These are phyloP conservation scores for Aspergillus tanneri DNA, from an alignment of 2,329 filamentous ascomycete genomes.

Conservation along the genomic window DNA sequence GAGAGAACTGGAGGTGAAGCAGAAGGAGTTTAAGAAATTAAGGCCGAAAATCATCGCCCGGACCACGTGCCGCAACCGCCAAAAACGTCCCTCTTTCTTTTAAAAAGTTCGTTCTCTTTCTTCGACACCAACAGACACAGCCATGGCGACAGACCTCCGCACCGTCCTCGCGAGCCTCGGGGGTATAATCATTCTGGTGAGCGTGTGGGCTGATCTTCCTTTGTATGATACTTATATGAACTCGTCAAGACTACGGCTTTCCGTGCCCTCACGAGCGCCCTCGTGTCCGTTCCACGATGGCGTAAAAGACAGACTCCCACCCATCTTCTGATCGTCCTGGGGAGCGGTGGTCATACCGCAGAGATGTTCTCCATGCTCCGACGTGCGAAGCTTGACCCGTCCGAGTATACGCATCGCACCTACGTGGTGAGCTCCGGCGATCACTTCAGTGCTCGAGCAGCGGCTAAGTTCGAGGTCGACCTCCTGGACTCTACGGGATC, in stretches of 20 bases:
- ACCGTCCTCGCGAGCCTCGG: too few relatives aligned
- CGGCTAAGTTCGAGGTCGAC: constrained; percentile 61
- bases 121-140: too few relatives aligned
- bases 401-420: constrained; percentile 64
- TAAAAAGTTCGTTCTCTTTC: background rate
- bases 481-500: constrained; percentile 31
- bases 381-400: constrained; percentile 51
- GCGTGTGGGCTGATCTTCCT: too few relatives aligned
- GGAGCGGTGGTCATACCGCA: constrained; percentile 89
- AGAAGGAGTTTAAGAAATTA: constrained; percentile 25
- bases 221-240: too few relatives aligned
- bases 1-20: constrained; percentile 2
- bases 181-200: too few relatives aligned
- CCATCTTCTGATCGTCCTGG: constrained; percentile 78
- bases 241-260: too few relatives aligned
- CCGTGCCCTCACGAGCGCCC: constrained; percentile 19
- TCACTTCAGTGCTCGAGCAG: constrained; percentile 63
- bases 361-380: constrained; percentile 89
- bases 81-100: background rate
- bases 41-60: constrained; percentile 25
- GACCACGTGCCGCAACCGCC: constrained; percentile 24
- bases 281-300: constrained; percentile 26
- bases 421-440: constrained; percentile 82
- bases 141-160: too few relatives aligned
- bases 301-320: constrained; percentile 38